Base-by-base conservation (phyloP, 1,139 yeast genomes). In the Pichia sp. region DNA sequence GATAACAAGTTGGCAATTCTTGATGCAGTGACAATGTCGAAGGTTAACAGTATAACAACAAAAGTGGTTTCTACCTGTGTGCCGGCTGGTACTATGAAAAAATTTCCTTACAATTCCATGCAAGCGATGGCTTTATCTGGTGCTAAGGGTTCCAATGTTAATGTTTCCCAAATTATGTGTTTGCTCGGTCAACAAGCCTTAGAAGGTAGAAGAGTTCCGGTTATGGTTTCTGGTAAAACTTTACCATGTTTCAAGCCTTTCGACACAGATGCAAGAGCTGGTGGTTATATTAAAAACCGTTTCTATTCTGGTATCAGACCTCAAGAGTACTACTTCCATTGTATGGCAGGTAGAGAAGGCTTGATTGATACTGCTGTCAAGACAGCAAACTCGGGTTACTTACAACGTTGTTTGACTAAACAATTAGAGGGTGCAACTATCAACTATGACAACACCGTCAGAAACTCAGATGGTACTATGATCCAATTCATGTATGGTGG, bases 311-410 rank as follows among this genome's bases (percentile, higher is more conserved):
- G 99, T 73, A 88, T 95, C 63, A 84, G 90, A 71, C 99, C 99
- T n/a, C 99, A 95, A 75, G 99, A 95, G 72, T 95, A 95, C 73
- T 95, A 92, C 70, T 95, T 95, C 93, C 99, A 95, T 77, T 93
- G 99, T 79, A 95, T 95, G 99, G 99, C 99, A 57, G 99, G 99
- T 73, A 87, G 99, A 78, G 99, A 95, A 80, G 99, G 99, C 75
- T 82, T 95, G 70, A 95, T 95, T 75, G 99, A 95, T 79, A 95
- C 99, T 57, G 99, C 99, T 54, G 99, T 95, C 63, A 95, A 95
- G 75, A 95, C 99, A 9, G 90, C 98, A 30, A 87, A 97, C 76
- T 92, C 99, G 55, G 99, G 99, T 70, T 95, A 95, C 75, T 81
- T 95, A 72, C 99, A 95, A 76, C 87, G 99, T 77, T 95, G 99